These are phyloP conservation scores for Fragaria vesca DNA, from an alignment of 306 rosid genomes.

Conservation along the genomic window DNA sequence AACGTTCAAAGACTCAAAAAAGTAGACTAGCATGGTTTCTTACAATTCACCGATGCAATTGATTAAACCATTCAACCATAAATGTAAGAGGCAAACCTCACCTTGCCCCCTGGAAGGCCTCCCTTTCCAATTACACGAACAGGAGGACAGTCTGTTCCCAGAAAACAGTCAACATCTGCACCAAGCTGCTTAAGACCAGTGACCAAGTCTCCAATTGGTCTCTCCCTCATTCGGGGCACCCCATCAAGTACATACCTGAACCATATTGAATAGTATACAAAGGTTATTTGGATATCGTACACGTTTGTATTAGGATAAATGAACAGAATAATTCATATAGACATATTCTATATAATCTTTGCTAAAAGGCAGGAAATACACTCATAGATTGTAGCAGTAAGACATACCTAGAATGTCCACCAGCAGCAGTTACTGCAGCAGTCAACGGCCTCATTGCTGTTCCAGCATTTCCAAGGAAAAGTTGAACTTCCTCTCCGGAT, in stretches of 20 bases:
- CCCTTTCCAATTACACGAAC: conserved; percentile 89
- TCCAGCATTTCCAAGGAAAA: conserved; percentile 99
- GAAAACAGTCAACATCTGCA: conserved; percentile 84
- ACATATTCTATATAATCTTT: not conserved
- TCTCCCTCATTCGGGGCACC: conserved; percentile 99
- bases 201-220: conserved; percentile 97
- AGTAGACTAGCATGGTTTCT: not conserved
- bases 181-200: conserved; percentile 96
- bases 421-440: conserved; percentile 92
- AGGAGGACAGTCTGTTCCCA: conserved; percentile 97
- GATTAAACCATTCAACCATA: not conserved
- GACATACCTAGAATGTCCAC: conserved; percentile 79
- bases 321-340: not conserved
- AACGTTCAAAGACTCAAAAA: not conserved
- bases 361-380: not conserved
- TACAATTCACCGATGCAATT: not conserved
- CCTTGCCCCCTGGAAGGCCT: conserved; percentile 99
- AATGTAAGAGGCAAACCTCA: conserved; percentile 28
- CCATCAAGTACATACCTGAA: conserved; percentile 94
- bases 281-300: conserved; percentile 8
- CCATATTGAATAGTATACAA: conserved; percentile 19
- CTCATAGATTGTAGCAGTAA: conserved; percentile 5
- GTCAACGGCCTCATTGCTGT: conserved; percentile 99
- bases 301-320: not conserved
- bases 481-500: conserved; percentile 66